Conservation (phyloP, 2,329 filamentous ascomycete species). For the Knufia fluminis region DNA sequence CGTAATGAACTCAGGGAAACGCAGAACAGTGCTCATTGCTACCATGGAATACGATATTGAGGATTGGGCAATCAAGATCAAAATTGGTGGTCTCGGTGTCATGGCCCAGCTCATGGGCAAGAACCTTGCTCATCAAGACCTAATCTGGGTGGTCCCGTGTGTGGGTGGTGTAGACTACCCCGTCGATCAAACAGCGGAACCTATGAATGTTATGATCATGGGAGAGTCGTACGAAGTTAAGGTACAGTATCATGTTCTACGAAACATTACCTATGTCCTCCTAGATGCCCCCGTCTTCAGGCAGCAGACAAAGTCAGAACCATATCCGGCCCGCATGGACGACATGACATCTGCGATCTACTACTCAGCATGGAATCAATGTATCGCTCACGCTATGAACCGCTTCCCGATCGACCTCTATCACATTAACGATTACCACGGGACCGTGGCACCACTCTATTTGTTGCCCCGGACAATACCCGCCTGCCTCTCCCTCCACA, state of each 20-base stretch:
- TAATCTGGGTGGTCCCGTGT: slow-evolving; percentile 56
- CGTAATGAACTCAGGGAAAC: slow-evolving; percentile 42
- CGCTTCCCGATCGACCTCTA: slow-evolving; percentile 57
- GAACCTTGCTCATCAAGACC: slow-evolving; percentile 53
- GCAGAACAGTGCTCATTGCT: slow-evolving; percentile 54
- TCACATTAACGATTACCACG: slow-evolving; percentile 59
- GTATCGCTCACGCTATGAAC: slow-evolving; percentile 54
- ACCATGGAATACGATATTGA: slow-evolving; percentile 66
- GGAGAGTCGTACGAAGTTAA: slow-evolving; percentile 52
- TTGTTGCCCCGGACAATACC: slow-evolving; percentile 54
- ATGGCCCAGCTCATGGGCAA: slow-evolving; percentile 64
- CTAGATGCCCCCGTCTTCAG: slow-evolving; percentile 59
- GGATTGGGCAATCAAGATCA: slow-evolving; percentile 62
- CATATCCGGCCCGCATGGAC: slow-evolving; percentile 60
- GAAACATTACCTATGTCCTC: slow-evolving; percentile 60
- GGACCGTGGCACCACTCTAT: slow-evolving; percentile 54
- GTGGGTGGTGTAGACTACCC: slow-evolving; percentile 58
- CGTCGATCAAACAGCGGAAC: slow-evolving; percentile 47
- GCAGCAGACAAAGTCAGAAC: slow-evolving; percentile 52
- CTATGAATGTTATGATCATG: slow-evolving; percentile 55
- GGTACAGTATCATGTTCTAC: slow-evolving; percentile 53
- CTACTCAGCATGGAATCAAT: slow-evolving; percentile 63
- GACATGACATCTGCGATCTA: slow-evolving; percentile 59
- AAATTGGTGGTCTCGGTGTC: slow-evolving; percentile 60
- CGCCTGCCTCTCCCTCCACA: slow-evolving; percentile 56